Conservation (phyloP, 176 grass and related monocot species). For the Carex scoparia region DNA sequence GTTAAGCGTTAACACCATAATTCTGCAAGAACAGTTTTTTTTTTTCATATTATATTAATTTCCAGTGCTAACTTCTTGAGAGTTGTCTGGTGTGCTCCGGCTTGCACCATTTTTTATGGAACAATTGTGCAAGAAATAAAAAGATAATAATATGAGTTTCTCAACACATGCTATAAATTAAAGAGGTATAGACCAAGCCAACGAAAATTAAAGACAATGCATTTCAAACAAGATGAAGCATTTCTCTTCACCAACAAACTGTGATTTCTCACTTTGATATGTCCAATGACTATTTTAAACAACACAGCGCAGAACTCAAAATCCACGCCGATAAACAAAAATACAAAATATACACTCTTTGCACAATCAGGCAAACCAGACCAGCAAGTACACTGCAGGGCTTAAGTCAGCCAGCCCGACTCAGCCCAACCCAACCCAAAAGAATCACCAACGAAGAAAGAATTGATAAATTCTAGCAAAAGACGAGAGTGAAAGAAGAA, state of each 20-base stretch:
- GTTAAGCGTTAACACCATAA: background rate
- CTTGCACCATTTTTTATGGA: background rate
- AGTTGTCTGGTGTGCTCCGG: background rate
- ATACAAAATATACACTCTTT: conserved; percentile 31
- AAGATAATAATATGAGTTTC: background rate
- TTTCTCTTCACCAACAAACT: background rate
- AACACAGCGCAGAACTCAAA: conserved; percentile 24
- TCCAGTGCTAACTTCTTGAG: background rate
- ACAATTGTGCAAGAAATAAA: background rate
- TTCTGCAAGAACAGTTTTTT: background rate
- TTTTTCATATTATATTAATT: background rate
- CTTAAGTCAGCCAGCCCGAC: background rate
- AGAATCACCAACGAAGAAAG: conserved; percentile 24
- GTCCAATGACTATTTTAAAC: conserved; percentile 2
- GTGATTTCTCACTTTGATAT: background rate
- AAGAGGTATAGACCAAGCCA: background rate
- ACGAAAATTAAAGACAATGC: background rate
- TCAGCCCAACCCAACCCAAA: background rate
- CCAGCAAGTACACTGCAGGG: conserved; percentile 10
- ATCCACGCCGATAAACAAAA: conserved; percentile 18
- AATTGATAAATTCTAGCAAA: conserved; percentile 32
- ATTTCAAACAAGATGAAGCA: conserved; percentile 2
- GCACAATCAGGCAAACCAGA: conserved; percentile 15
- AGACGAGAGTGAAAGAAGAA: background rate
- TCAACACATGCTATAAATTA: background rate